A percentile compares a stretch with the other conserved stretches of the same genome.
These are phyloP conservation scores for Metschnikowia sp. DNA, from an alignment of 805 yeast genomes.

Conservation along the genomic window DNA sequence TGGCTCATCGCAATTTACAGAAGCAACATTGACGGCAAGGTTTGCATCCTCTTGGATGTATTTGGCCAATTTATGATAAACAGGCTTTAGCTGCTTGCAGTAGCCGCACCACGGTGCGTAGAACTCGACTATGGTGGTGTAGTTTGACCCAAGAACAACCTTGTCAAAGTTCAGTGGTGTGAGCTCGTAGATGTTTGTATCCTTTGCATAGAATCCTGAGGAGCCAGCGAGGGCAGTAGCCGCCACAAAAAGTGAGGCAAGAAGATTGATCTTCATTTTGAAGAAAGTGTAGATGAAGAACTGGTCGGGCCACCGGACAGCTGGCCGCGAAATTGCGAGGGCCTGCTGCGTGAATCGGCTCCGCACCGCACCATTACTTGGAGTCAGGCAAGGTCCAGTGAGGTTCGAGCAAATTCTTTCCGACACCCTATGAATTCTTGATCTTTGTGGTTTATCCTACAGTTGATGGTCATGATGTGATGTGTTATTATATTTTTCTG, in stretches of 20 bases:
- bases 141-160: conserved; percentile 65
- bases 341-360: background rate
- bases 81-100: conserved; percentile 69
- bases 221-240: conserved; percentile 11
- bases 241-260: background rate
- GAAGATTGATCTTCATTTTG: conserved; percentile 1
- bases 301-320: background rate
- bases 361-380: background rate
- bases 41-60: conserved; percentile 46
- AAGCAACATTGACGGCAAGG: conserved; percentile 61
- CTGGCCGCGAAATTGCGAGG: background rate
- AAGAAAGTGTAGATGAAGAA: background rate
- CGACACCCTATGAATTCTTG: too few relatives aligned
- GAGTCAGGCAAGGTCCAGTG: too few relatives aligned
- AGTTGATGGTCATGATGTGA: too few relatives aligned
- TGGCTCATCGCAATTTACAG: conserved; percentile 81
- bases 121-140: conserved; percentile 80
- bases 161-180: conserved; percentile 57
- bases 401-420: too few relatives aligned
- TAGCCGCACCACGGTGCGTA: conserved; percentile 99
- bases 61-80: conserved; percentile 61
- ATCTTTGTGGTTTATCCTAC: too few relatives aligned
- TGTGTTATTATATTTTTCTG: too few relatives aligned
- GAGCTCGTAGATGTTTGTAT: conserved; percentile 52
- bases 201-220: conserved; percentile 34